Conservation (phyloP, 2,329 filamentous ascomycete genomes). For the Microcyclosporella mali region DNA sequence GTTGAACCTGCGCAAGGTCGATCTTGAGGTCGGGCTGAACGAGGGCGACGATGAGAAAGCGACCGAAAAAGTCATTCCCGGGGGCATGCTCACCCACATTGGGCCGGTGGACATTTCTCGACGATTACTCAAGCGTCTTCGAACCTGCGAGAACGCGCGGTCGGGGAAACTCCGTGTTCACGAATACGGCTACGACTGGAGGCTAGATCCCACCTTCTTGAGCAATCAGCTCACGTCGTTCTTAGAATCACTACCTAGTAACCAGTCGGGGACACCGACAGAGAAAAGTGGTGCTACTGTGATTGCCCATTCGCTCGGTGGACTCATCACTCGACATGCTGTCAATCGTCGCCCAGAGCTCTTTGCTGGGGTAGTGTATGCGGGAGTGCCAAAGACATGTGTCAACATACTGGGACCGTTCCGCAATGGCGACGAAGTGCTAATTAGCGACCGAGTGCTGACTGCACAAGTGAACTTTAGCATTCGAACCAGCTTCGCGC, state of each 20-base stretch:
- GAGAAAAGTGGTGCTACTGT: conserved; percentile 66
- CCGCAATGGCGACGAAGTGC: conserved; percentile 84
- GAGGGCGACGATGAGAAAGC: conserved; percentile 74
- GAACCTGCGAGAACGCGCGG: conserved; percentile 65
- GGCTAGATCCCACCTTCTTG: conserved; percentile 71
- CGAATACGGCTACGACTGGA: conserved; percentile 94
- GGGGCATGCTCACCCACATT: conserved; percentile 84
- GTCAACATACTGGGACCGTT: conserved; percentile 87
- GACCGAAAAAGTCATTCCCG: conserved; percentile 75
- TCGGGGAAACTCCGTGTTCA: conserved; percentile 69
- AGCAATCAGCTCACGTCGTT: conserved; percentile 67
- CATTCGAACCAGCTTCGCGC: conserved; percentile 75
- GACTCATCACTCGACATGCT: conserved; percentile 79
- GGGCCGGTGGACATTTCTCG: conserved; percentile 86
- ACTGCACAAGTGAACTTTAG: conserved; percentile 93
- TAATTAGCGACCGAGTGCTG: conserved; percentile 81
- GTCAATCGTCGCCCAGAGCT: conserved; percentile 80
- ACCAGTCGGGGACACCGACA: conserved; percentile 50
- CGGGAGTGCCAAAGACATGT: conserved; percentile 76
- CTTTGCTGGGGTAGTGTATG: conserved; percentile 79
- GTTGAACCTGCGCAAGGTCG: conserved; percentile 82
- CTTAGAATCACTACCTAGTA: conserved; percentile 68
- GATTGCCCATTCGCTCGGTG: conserved; percentile 80
- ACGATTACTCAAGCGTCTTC: conserved; percentile 70
- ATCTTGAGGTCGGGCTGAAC: conserved; percentile 78